These are phyloP conservation scores for Apophysomyces trapeziformis DNA, from an alignment of 371 early-diverging fungal species.

Conservation along the genomic window DNA sequence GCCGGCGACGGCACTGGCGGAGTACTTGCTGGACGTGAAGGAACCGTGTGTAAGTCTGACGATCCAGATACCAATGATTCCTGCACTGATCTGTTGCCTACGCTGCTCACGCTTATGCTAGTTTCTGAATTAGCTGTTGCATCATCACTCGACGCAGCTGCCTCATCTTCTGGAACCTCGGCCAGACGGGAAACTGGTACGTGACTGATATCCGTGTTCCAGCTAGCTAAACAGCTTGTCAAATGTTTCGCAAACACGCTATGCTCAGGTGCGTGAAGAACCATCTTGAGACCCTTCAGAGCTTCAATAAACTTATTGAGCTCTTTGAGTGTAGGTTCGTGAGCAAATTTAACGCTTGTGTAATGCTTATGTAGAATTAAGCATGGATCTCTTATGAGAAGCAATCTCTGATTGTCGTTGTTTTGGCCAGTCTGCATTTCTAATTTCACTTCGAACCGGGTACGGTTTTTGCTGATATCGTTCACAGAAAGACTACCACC, in stretches of 20 bases:
- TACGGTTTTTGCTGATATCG: conserved; percentile 40
- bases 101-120: conserved; percentile 8
- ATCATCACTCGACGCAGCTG: conserved; percentile 6
- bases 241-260: conserved; percentile 65
- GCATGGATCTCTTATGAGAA: conserved; percentile 14
- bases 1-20: conserved; percentile 33
- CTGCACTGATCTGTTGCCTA: conserved; percentile 6
- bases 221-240: conserved; percentile 58
- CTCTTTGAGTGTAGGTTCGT: conserved; percentile 62
- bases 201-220: conserved; percentile 63
- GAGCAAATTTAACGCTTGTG: conserved; percentile 40
- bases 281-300: conserved; percentile 55
- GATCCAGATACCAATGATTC: background rate
- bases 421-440: conserved; percentile 39
- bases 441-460: conserved; percentile 43
- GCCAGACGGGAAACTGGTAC: conserved; percentile 40
- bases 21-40: conserved; percentile 1
- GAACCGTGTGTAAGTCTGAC: background rate
- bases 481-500: conserved; percentile 48
- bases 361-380: conserved; percentile 30
- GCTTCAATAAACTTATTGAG: conserved; percentile 49
- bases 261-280: conserved; percentile 57
- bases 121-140: background rate
- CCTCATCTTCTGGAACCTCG: background rate
- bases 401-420: conserved; percentile 20